phyloP scores from a whole-genome alignment of 108 stramenopile species.

The Fragilaria radians region DNA sequence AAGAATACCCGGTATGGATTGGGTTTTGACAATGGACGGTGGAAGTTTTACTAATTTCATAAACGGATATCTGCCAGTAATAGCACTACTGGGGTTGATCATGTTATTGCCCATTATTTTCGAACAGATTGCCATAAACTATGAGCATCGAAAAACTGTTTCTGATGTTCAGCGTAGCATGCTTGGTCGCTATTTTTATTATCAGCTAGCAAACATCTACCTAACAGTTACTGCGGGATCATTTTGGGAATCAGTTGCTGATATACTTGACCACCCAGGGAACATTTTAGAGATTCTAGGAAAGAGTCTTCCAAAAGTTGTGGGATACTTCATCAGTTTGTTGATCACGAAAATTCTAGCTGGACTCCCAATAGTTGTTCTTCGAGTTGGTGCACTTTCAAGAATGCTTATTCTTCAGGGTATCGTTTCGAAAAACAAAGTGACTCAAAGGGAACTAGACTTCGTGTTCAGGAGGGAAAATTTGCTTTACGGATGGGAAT shows the following conservation, averaged over 20 bases:
- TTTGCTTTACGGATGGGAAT: slow-evolving; percentile 78
- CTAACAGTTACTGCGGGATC: slow-evolving; percentile 91
- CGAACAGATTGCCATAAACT: slow-evolving; percentile 60
- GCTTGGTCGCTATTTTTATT: slow-evolving; percentile 85
- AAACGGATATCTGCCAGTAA: slow-evolving; percentile 89
- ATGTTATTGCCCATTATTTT: slow-evolving; percentile 78
- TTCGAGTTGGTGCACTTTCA: slow-evolving; percentile 65
- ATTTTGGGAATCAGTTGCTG: slow-evolving; percentile 58
- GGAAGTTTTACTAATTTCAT: slow-evolving; percentile 66
- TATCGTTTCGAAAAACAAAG: slow-evolving; percentile 47
- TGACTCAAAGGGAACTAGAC: slow-evolving; percentile 76
- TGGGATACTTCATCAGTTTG: slow-evolving; percentile 82
- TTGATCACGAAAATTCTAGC: slow-evolving; percentile 87
- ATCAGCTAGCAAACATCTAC: slow-evolving; percentile 85
- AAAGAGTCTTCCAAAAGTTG: slow-evolving; percentile 65
- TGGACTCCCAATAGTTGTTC: slow-evolving; percentile 78
- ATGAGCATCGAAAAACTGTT: slow-evolving; percentile 74
- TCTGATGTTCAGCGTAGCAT: slow-evolving; percentile 81
- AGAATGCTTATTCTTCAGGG: slow-evolving; percentile 53
- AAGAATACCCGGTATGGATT: slow-evolving; percentile 49
- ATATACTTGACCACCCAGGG: slow-evolving; percentile 79
- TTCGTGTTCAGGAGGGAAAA: slow-evolving; percentile 40
- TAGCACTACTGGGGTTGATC: slow-evolving; percentile 74
- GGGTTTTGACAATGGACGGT: slow-evolving; percentile 18
- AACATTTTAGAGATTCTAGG: slow-evolving; percentile 66